A percentile compares a stretch with the other conserved stretches of the same genome.
These are phyloP conservation scores for Arthrobotrys entomopaga DNA, from an alignment of 2,329 filamentous ascomycete genomes.

Conservation along the genomic window DNA sequence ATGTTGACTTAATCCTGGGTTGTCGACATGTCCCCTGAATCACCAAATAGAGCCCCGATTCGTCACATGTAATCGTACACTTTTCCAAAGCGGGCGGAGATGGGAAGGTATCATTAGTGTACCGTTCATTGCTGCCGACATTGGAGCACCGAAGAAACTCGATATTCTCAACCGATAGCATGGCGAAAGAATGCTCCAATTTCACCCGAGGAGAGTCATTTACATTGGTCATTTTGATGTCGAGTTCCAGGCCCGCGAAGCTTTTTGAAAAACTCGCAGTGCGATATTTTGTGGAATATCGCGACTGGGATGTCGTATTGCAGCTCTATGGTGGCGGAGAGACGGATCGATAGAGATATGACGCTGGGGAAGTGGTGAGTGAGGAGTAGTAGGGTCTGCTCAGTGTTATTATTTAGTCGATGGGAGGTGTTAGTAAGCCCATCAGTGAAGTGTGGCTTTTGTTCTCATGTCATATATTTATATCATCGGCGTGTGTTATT, in stretches of 20 bases:
- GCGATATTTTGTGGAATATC: slow-evolving; percentile 21
- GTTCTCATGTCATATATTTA: too few species aligned
- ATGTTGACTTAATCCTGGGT: too few species aligned
- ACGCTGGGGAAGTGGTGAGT: slow-evolving; percentile 10
- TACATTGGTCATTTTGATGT: background rate
- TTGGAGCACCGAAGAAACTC: too few species aligned
- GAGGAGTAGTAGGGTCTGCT: slow-evolving; percentile 15
- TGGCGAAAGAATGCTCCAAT: too few species aligned
- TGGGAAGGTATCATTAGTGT: background rate
- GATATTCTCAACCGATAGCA: too few species aligned
- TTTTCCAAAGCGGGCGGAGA: slow-evolving; percentile 2
- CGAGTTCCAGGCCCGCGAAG: background rate
- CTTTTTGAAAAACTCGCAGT: background rate
- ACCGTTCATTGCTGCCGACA: too few species aligned
- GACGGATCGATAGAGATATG: background rate
- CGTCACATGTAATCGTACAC: background rate
- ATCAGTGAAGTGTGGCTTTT: slow-evolving; percentile 13
- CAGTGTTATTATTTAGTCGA: slow-evolving; percentile 3
- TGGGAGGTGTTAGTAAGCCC: background rate
- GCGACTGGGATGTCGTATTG: background rate
- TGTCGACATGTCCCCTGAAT: too few species aligned
- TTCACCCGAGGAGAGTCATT: too few species aligned
- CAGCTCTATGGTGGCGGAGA: slow-evolving; percentile 3
- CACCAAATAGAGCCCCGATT: background rate
- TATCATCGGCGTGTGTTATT: too few species aligned